These are phyloP conservation scores for Metschnikowia gelsemii DNA, from an alignment of 805 yeast genomes.

Conservation along the genomic window DNA sequence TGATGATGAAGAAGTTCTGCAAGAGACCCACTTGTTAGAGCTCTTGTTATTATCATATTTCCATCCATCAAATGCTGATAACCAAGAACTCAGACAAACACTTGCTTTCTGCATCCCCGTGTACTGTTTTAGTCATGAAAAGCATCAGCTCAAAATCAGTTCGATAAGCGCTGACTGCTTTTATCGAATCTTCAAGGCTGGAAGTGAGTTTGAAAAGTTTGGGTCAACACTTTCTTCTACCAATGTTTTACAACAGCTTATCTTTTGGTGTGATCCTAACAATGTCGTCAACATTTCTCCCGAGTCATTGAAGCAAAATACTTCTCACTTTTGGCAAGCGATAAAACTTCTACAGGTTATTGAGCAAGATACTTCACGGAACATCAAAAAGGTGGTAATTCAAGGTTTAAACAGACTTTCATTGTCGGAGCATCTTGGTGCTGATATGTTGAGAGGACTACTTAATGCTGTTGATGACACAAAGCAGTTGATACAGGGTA, in stretches of 20 bases:
- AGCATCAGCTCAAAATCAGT: constrained; percentile 67
- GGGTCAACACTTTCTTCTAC: constrained; percentile 43
- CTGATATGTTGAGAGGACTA: constrained; percentile 32
- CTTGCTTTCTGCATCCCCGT: constrained; percentile 87
- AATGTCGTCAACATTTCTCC: constrained; percentile 52
- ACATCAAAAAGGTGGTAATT: constrained; percentile 52
- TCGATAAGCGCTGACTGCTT: constrained; percentile 66
- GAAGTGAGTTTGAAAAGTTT: constrained; percentile 34
- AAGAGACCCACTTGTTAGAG: constrained; percentile 53
- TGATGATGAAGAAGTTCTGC: constrained; percentile 26
- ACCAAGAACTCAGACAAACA: constrained; percentile 71
- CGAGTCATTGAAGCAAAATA: constrained; percentile 41
- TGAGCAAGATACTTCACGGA: constrained; percentile 50
- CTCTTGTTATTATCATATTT: constrained; percentile 72
- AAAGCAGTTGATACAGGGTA: constrained; percentile 24
- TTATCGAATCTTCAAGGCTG: constrained; percentile 49
- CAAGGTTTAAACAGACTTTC: constrained; percentile 49
- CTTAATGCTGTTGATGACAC: constrained; percentile 37
- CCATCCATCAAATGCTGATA: constrained; percentile 60
- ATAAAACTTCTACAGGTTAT: constrained; percentile 53
- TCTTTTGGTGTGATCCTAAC: constrained; percentile 83
- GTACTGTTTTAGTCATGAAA: constrained; percentile 70
- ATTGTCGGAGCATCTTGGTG: constrained; percentile 30
- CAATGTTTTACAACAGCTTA: constrained; percentile 63
- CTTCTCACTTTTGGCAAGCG: constrained; percentile 57